phyloP scores from a whole-genome alignment of 176 grass and related monocot species.

The Ensete glaucum region DNA sequence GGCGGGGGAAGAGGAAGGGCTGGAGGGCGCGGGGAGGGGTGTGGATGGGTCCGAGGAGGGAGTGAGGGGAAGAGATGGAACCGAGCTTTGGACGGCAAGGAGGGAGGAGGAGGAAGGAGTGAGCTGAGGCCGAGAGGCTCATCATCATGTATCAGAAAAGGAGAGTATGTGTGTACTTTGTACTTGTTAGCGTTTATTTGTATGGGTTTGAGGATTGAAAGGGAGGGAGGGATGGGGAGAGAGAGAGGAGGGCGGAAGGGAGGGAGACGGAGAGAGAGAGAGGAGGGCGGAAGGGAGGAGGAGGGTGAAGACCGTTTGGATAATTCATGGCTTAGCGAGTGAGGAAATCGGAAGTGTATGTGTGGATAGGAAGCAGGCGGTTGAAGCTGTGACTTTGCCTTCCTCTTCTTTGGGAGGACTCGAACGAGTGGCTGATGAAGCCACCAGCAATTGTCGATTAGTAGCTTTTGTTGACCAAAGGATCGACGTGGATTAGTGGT shows the following conservation, averaged over 20 bases:
- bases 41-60: constrained; percentile 14
- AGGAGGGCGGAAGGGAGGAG: neutral
- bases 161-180: neutral
- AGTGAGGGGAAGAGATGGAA: constrained; percentile 8
- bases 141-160: neutral
- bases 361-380: neutral
- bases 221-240: constrained; percentile 1
- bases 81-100: constrained; percentile 10
- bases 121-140: neutral
- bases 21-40: constrained; percentile 3
- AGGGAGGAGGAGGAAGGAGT: neutral
- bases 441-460: no score
- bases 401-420: no score
- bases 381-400: neutral
- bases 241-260: neutral
- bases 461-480: no score
- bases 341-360: neutral
- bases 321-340: neutral
- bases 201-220: constrained; percentile 15
- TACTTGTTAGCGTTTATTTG: neutral
- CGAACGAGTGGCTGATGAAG: no score
- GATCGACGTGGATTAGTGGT: no score
- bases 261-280: constrained; percentile 13
- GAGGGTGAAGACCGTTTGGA: neutral
- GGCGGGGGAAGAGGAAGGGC: neutral